Conservation (phyloP, 345 rosid species). For the Cardamine chenopodiifolia region DNA sequence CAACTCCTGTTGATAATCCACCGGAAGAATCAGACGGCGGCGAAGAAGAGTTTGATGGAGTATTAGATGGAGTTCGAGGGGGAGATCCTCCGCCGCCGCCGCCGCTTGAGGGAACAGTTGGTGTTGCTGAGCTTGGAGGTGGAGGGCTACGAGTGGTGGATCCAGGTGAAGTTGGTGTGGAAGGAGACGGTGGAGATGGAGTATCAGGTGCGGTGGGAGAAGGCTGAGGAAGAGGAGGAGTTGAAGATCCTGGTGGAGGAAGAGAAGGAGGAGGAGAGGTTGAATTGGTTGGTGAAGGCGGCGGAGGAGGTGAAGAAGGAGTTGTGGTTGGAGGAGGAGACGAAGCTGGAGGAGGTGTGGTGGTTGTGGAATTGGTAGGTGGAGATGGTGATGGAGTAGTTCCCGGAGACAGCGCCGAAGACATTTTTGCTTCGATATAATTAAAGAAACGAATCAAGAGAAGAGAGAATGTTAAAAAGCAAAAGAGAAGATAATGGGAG, state of each 20-base stretch:
- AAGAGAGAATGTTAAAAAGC: conserved; percentile 11
- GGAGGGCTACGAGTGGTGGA: conserved; percentile 38
- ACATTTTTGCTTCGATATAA: conserved; percentile 47
- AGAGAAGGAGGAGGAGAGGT: conserved; percentile 42
- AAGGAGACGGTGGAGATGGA: conserved; percentile 42
- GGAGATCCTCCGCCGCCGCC: conserved; percentile 9
- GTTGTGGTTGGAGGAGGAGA: conserved; percentile 51
- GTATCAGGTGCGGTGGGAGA: conserved; percentile 50
- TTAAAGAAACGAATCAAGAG: background rate
- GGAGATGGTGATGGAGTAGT: conserved; percentile 48
- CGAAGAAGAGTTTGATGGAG: conserved; percentile 34
- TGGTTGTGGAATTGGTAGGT: conserved; percentile 41
- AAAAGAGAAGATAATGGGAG: conserved; percentile 17
- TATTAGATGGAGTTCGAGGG: conserved; percentile 36
- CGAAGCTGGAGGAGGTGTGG: conserved; percentile 48
- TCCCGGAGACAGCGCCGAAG: conserved; percentile 57
- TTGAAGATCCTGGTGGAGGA: conserved; percentile 22
- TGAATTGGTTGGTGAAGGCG: conserved; percentile 37
- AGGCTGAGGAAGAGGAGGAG: conserved; percentile 44
- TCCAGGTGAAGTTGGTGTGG: conserved; percentile 42
- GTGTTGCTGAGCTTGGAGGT: conserved; percentile 26
- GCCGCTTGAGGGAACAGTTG: conserved; percentile 7
- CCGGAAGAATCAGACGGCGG: conserved; percentile 39
- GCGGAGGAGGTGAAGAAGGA: conserved; percentile 46
- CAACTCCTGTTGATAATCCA: conserved; percentile 56